A percentile compares a stretch with the other conserved stretches of the same genome.
phyloP scores from a whole-genome alignment of 2,329 filamentous ascomycete genomes.

The Myriosclerotinia duriaeana region DNA sequence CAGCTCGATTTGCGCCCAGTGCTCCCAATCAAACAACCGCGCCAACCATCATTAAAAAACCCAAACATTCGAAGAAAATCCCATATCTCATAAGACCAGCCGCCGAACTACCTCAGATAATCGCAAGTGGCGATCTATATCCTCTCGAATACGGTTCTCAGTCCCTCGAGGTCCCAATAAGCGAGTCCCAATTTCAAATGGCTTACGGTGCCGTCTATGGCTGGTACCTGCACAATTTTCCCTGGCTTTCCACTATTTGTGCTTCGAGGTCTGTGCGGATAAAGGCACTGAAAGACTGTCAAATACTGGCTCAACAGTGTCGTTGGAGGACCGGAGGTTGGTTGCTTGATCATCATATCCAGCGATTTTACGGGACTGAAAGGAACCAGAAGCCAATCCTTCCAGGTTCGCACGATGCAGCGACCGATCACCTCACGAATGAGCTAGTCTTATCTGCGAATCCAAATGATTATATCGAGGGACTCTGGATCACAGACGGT shows the following conservation, averaged over 20 bases:
- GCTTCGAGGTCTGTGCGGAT: background rate
- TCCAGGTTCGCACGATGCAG: background rate
- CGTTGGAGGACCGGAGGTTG: constrained; percentile 18
- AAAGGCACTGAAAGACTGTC: constrained; percentile 12
- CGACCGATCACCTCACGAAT: background rate
- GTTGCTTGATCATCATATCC: constrained; percentile 18
- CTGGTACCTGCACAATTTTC: constrained; percentile 6
- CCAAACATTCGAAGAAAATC: background rate
- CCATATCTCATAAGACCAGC: background rate
- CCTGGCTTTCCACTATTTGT: background rate
- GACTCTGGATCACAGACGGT: background rate
- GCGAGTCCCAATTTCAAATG: background rate
- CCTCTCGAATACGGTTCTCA: constrained; percentile 16
- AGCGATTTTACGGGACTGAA: background rate
- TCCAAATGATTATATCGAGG: constrained; percentile 1
- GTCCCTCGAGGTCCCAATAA: background rate
- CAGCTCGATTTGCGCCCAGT: background rate
- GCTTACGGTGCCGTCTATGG: background rate
- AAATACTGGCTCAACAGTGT: constrained; percentile 13
- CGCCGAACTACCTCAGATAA: background rate
- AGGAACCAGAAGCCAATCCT: too few relatives aligned
- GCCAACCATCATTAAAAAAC: too few relatives aligned
- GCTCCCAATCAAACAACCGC: too few relatives aligned
- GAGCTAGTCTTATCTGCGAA: background rate
- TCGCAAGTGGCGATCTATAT: constrained; percentile 15